Conservation (phyloP, 169 alveolate genomes). For the Plasmodium gallinaceum region DNA sequence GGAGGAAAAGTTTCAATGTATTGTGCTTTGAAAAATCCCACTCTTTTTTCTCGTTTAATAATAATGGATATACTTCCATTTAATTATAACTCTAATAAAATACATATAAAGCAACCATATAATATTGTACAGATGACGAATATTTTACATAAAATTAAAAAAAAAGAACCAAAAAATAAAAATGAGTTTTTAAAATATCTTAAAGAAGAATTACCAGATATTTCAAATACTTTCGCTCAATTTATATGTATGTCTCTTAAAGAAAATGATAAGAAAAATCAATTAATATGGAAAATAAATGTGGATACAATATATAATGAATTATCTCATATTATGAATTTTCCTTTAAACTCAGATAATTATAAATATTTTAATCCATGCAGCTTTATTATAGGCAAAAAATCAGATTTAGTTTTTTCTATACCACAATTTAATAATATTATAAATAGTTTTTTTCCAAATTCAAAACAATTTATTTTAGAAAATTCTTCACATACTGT, state of each 20-base stretch:
- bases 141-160: conserved; percentile 37
- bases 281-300: conserved; percentile 70
- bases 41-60: conserved; percentile 44
- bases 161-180: conserved; percentile 42
- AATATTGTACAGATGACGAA: conserved; percentile 25
- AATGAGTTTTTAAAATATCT: conserved; percentile 19
- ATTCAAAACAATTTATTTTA: conserved; percentile 27
- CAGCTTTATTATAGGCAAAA: conserved; percentile 45
- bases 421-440: conserved; percentile 42
- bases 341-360: conserved; percentile 26
- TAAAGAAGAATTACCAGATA: conserved; percentile 24
- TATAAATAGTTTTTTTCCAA: conserved; percentile 56
- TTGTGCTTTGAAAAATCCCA: conserved; percentile 49
- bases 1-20: conserved; percentile 76
- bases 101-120: conserved; percentile 30
- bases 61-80: conserved; percentile 72
- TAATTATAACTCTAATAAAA: conserved; percentile 23
- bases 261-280: conserved; percentile 28
- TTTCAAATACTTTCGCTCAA: conserved; percentile 46
- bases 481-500: conserved; percentile 65
- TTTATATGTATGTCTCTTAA: conserved; percentile 62
- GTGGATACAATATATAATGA: conserved; percentile 58
- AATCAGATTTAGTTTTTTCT: conserved; percentile 54
- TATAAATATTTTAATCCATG: conserved; percentile 63
- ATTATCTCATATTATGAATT: conserved; percentile 25